Evolutionary conservation across 1,139 yeast species (phyloP), one percentile per base, ranked within the genome.

Genomic region (Geotrichum fermentans): DNA sequence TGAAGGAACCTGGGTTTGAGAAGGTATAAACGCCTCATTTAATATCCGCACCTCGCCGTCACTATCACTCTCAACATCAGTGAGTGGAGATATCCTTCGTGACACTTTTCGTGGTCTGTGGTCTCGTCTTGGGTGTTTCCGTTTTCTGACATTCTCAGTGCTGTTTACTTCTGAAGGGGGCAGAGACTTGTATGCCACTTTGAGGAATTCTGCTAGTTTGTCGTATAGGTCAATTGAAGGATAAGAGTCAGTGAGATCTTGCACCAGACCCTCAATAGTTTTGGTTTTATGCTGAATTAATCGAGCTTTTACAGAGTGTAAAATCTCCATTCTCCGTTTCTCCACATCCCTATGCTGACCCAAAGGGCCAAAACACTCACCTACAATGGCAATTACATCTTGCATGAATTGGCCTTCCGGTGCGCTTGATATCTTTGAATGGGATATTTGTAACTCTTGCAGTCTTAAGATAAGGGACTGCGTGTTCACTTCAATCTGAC

Each of bases 1-100:
- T 11, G 39, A 20, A 10, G 45, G 35, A 8, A 42, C 32, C 40
- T 42, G 45, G 17, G 30, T 42, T 16, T 20, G 33, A 18, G 26
- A n/a, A 33, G 28, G 28, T 6, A 10, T 10, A 6, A 24, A 10
- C 28, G 14, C 18, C 14, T 38, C 41, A 8, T 11, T 21, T n/a
- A 38, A 24, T 4, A n/a, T 17, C 13, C 38, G 34, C 14, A 34
- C 20, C 18, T 42, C 28, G 10, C 21, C 38, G 16, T 34, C 45
- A 16, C 38, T 36, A 3, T 42, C 39, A 13, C 39, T 34, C n/a
- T 30, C 28, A 24, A 10, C 13, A 4, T 40, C 36, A n/a, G 29
- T 34, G 16, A n/a, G 14, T 34, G 20, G 16, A 3, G 32, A 14
- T 24, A 21, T n/a, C 14, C n/a, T n/a, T n/a, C n/a, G n/a, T n/a